Conservation (phyloP, 495 filamentous ascomycete genomes). For the Daldinia decipiens region DNA sequence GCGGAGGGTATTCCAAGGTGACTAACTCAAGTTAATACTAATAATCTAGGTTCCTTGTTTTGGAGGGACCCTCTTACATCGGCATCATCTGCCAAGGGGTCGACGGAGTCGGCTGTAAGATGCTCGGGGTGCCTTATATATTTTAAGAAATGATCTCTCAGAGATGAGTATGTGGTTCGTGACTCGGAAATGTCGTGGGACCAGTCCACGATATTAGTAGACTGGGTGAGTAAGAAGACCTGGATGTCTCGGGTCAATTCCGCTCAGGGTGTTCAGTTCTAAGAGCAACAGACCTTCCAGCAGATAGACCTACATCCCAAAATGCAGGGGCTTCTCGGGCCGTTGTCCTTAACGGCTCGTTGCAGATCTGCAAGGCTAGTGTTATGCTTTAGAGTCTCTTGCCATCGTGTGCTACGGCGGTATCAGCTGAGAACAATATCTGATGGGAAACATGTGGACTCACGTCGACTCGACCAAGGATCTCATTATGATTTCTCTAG, state of each 20-base stretch:
- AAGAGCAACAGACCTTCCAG: conserved; percentile 77
- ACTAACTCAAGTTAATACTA: conserved; percentile 61
- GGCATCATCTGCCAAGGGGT: conserved; percentile 88
- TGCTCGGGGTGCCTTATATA: conserved; percentile 85
- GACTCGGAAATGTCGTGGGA: conserved; percentile 70
- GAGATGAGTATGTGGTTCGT: conserved; percentile 75
- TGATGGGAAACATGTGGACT: conserved; percentile 12
- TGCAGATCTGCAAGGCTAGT: conserved; percentile 71
- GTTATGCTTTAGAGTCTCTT: conserved; percentile 69
- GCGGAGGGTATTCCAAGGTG: conserved; percentile 87
- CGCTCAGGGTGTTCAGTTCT: conserved; percentile 6
- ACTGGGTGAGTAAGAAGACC: conserved; percentile 84
- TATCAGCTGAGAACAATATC: conserved; percentile 24
- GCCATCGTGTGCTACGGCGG: conserved; percentile 64
- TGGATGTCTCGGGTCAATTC: conserved; percentile 47
- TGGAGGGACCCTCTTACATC: conserved; percentile 65
- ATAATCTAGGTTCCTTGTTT: background rate
- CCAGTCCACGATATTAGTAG: conserved; percentile 75
- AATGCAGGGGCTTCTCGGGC: conserved; percentile 68
- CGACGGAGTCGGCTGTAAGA: conserved; percentile 70
- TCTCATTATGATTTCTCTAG: conserved; percentile 61
- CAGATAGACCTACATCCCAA: conserved; percentile 85
- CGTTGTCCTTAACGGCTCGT: conserved; percentile 67
- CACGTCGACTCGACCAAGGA: conserved; percentile 71
- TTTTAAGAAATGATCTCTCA: conserved; percentile 78